Evolutionary conservation across 148 eudicot genomes (phyloP).

Genomic region (Silene conica): DNA sequence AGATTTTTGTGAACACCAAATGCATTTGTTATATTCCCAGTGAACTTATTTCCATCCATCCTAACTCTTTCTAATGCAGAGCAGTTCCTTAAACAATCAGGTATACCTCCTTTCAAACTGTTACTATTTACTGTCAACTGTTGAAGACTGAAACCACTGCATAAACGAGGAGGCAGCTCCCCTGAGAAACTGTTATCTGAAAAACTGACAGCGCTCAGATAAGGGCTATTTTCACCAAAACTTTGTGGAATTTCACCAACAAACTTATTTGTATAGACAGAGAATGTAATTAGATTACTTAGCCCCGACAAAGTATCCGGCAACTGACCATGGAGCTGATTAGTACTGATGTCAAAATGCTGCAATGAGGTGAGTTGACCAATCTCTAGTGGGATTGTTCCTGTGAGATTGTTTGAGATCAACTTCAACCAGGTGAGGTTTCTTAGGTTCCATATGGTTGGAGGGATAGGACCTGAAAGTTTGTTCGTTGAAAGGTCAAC

Average conservation of each 20-base stretch:
- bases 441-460: slow-evolving; percentile 32
- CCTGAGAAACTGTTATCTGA: slow-evolving; percentile 76
- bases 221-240: slow-evolving; percentile 43
- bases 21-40: slow-evolving; percentile 60
- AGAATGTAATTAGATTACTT: slow-evolving; percentile 30
- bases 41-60: slow-evolving; percentile 65
- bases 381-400: slow-evolving; percentile 62
- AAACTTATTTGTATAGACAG: slow-evolving; percentile 45
- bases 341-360: slow-evolving; percentile 44
- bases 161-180: slow-evolving; percentile 53
- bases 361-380: slow-evolving; percentile 47
- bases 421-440: slow-evolving; percentile 45
- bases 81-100: slow-evolving; percentile 73
- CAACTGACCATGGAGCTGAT: slow-evolving; percentile 60
- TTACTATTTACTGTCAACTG: slow-evolving; percentile 52
- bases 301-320: slow-evolving; percentile 58
- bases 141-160: slow-evolving; percentile 48
- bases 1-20: slow-evolving; percentile 66
- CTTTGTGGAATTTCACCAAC: slow-evolving; percentile 53
- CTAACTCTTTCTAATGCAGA: slow-evolving; percentile 49
- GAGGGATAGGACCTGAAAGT: slow-evolving; percentile 34
- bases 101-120: slow-evolving; percentile 57
- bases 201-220: slow-evolving; percentile 52
- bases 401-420: slow-evolving; percentile 61
- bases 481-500: slow-evolving; percentile 33